Base-by-base conservation (phyloP, 2,329 filamentous ascomycete genomes). In the Xylaria multiplex region DNA sequence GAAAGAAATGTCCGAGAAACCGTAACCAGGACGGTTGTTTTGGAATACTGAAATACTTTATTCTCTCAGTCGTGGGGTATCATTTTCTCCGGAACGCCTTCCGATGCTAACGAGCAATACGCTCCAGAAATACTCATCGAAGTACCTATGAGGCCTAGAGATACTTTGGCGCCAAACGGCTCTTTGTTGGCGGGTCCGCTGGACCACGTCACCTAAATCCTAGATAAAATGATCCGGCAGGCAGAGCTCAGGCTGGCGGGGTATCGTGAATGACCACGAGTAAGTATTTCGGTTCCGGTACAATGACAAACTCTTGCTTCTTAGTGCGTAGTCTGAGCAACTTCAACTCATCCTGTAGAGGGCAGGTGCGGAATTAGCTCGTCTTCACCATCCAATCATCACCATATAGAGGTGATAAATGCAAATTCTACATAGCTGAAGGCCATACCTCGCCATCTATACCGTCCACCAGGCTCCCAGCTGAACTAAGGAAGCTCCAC, bases 291-390 rank as follows among this genome's bases (percentile, higher is more conserved):
- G 86, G 75, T 77, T 95, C 92, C 77, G 91, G 92, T 22, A 95
- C 90, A 74, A 96, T 92, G 65, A 96, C 90, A 68, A 96, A 81
- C 78, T 96, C 93, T 72, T 93, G 91, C 78, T 92, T 93, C 82
- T 90, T 93, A n/a, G 92, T 95, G 70, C 93, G 86, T 70, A 96
- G 77, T 69, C 92, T 85, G 58, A 96, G 79, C 54, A 96, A 82
- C 79, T 90, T 93, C 69, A 94, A 79, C 76, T 94, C 92, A 73
- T 96, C 92, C 85, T 91, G 16, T 54, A 54, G 14, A 53, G 37
- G 45, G 45, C n/a, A 55, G 6, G 49, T 55, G 32, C 45, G 16
- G 46, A 19, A 45, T 69, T 62, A 66, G 55, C 58, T 40, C 53
- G 37, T 55, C 7, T 52, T 52, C 24, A 24, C 32, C 22, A 9